These are phyloP conservation scores for Aspergillus pseudotamarii DNA, from an alignment of 2,329 filamentous ascomycete species.

Conservation along the genomic window DNA sequence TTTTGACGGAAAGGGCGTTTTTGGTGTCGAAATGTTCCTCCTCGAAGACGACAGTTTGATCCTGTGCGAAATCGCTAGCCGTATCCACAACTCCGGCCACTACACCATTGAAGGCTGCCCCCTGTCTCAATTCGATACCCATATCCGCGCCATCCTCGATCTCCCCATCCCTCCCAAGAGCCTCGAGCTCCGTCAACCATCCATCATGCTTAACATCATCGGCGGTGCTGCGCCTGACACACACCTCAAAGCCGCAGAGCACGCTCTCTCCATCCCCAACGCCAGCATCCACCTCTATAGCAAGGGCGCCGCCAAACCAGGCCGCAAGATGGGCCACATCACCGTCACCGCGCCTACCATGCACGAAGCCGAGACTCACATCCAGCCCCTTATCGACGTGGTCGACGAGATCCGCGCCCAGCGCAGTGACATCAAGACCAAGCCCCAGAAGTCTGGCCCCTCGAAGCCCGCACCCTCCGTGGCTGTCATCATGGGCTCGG, in stretches of 20 bases:
- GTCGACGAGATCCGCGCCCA: constrained; percentile 73
- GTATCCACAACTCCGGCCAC: constrained; percentile 89
- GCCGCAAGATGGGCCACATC: constrained; percentile 94
- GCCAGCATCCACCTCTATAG: constrained; percentile 84
- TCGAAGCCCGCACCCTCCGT: constrained; percentile 41
- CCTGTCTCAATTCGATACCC: constrained; percentile 88
- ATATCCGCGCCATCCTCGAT: constrained; percentile 80
- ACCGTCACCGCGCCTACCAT: constrained; percentile 75
- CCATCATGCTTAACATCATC: constrained; percentile 60
- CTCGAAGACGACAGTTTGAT: constrained; percentile 71
- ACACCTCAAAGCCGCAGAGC: constrained; percentile 62
- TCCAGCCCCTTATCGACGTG: constrained; percentile 74
- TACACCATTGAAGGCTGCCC: constrained; percentile 92
- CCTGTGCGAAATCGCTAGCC: constrained; percentile 84
- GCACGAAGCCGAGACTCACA: constrained; percentile 66
- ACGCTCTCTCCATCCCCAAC: constrained; percentile 60
- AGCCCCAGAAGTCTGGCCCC: constrained; percentile 33
- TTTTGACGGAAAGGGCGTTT: constrained; percentile 87
- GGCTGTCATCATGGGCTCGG: constrained; percentile 54
- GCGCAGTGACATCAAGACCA: constrained; percentile 44
- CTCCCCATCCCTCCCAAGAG: constrained; percentile 61
- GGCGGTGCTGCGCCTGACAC: constrained; percentile 61
- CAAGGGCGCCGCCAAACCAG: constrained; percentile 79
- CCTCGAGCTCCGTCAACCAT: constrained; percentile 49
- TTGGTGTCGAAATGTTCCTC: constrained; percentile 95